A percentile compares a stretch with the other conserved stretches of the same genome.
Conservation (phyloP, 2,329 filamentous ascomycete genomes). For the Tolypocladium guangdongense region DNA sequence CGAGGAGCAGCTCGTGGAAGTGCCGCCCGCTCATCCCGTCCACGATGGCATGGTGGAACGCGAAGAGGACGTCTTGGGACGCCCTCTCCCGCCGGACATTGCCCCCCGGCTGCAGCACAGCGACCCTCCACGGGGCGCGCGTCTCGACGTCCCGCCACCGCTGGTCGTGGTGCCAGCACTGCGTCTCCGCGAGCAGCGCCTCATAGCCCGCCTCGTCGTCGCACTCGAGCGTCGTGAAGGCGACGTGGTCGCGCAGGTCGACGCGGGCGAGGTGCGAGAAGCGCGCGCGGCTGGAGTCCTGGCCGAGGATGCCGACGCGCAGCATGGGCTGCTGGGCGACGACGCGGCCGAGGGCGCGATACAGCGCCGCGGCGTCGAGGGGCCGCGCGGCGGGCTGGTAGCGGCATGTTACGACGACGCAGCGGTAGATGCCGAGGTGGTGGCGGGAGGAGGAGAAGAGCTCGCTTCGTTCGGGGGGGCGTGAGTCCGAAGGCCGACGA, state of each 20-base stretch:
- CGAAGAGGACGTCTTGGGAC: constrained; percentile 32
- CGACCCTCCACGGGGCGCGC: constrained; percentile 36
- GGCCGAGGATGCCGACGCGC: constrained; percentile 34
- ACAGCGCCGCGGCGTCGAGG: constrained; percentile 13
- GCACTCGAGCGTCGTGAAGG: constrained; percentile 18
- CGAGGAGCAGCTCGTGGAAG: constrained; percentile 38
- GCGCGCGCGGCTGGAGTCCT: constrained; percentile 29
- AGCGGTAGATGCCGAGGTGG: constrained; percentile 33
- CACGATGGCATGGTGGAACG: constrained; percentile 40
- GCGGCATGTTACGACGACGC: constrained; percentile 33
- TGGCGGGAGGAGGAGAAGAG: constrained; percentile 35
- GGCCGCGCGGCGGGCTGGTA: constrained; percentile 19
- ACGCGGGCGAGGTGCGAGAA: constrained; percentile 33
- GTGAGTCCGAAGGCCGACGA: no score
- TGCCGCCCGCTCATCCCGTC: constrained; percentile 37
- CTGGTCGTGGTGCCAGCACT: constrained; percentile 29
- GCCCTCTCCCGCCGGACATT: constrained; percentile 3
- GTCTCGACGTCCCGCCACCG: constrained; percentile 28
- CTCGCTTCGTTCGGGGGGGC: constrained; percentile 28
- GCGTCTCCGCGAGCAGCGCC: constrained; percentile 15
- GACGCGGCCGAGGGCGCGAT: constrained; percentile 27
- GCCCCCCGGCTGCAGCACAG: constrained; percentile 18
- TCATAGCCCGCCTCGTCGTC: constrained; percentile 17
- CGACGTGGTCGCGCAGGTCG: constrained; percentile 31
- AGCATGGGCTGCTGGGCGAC: constrained; percentile 34